phyloP scores from a whole-genome alignment of 345 rosid species.

The Erucastrum elatum region DNA sequence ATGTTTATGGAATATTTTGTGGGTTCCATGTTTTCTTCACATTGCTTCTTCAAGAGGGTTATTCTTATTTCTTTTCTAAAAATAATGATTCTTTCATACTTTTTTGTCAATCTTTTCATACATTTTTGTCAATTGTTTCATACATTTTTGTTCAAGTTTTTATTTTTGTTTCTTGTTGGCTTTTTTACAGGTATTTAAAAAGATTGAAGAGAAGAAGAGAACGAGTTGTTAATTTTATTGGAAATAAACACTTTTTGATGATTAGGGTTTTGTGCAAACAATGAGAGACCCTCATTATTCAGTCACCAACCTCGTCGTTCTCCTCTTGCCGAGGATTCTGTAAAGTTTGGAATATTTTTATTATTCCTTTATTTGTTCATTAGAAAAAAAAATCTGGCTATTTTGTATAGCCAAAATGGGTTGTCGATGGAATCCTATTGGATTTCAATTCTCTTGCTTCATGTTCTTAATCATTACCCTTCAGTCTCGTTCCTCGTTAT shows the following conservation, averaged over 20 bases:
- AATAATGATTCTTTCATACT: not conserved
- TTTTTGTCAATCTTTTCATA: not conserved
- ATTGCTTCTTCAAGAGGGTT: slow-evolving; percentile 64
- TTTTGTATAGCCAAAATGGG: slow-evolving; percentile 63
- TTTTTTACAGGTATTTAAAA: slow-evolving; percentile 31
- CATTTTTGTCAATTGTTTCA: not conserved
- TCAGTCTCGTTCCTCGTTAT: slow-evolving; percentile 47
- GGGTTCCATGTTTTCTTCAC: slow-evolving; percentile 28
- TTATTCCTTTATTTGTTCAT: slow-evolving; percentile 11
- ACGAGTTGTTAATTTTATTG: slow-evolving; percentile 36
- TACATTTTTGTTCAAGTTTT: not conserved
- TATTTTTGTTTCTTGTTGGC: slow-evolving; percentile 11
- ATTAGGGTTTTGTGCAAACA: slow-evolving; percentile 42
- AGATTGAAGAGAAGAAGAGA: slow-evolving; percentile 39
- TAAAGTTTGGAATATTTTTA: slow-evolving; percentile 14
- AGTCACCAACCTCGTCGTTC: slow-evolving; percentile 39
- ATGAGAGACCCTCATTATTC: slow-evolving; percentile 65
- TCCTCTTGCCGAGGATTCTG: slow-evolving; percentile 44
- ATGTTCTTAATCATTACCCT: slow-evolving; percentile 50
- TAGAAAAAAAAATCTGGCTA: slow-evolving; percentile 65
- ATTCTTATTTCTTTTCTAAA: slow-evolving; percentile 41
- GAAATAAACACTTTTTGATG: slow-evolving; percentile 24
- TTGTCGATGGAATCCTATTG: slow-evolving; percentile 68
- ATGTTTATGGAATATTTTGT: not conserved
- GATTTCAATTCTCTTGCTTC: slow-evolving; percentile 57